These are phyloP conservation scores for Venturia carpophila DNA, from an alignment of 2,329 filamentous ascomycete genomes.

Conservation along the genomic window DNA sequence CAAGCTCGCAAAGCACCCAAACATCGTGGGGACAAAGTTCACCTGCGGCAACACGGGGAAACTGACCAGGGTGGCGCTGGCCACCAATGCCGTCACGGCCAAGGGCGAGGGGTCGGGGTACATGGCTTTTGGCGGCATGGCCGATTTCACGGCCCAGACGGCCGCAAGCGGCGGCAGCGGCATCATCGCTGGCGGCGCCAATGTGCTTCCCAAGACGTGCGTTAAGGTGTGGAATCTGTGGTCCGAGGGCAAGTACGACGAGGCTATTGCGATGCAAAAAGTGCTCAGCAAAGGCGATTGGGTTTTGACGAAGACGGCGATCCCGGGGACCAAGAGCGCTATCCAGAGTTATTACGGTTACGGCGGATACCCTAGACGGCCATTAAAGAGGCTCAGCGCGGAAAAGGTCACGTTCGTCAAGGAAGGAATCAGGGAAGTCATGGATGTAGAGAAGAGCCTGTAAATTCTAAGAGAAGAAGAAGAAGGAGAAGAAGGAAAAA, in stretches of 20 bases:
- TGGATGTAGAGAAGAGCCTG: constrained; percentile 53
- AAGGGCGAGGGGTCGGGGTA: constrained; percentile 46
- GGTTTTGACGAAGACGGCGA: constrained; percentile 73
- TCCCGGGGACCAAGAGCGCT: constrained; percentile 78
- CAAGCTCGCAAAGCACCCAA: constrained; percentile 67
- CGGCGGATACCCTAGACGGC: constrained; percentile 65
- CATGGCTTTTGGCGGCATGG: constrained; percentile 82
- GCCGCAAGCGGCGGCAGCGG: constrained; percentile 70
- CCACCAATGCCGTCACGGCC: constrained; percentile 63
- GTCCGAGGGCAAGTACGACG: constrained; percentile 61
- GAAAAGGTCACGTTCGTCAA: constrained; percentile 41
- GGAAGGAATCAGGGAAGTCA: constrained; percentile 47
- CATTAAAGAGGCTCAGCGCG: constrained; percentile 58
- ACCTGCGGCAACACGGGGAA: constrained; percentile 88
- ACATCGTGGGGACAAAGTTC: constrained; percentile 85
- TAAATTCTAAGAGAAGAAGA: not conserved
- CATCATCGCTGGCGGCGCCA: constrained; percentile 79
- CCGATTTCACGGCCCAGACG: constrained; percentile 80
- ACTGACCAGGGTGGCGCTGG: constrained; percentile 70
- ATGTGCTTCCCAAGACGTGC: constrained; percentile 76
- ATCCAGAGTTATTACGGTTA: constrained; percentile 77
- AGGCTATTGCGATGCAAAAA: constrained; percentile 69
- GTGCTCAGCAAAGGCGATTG: constrained; percentile 73
- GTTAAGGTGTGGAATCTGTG: constrained; percentile 73
- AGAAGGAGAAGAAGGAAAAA: no score